A percentile compares a stretch with the other conserved stretches of the same genome.
These are phyloP conservation scores for Pseudocercospora macadamiae DNA, from an alignment of 2,329 filamentous ascomycete genomes.

Conservation along the genomic window DNA sequence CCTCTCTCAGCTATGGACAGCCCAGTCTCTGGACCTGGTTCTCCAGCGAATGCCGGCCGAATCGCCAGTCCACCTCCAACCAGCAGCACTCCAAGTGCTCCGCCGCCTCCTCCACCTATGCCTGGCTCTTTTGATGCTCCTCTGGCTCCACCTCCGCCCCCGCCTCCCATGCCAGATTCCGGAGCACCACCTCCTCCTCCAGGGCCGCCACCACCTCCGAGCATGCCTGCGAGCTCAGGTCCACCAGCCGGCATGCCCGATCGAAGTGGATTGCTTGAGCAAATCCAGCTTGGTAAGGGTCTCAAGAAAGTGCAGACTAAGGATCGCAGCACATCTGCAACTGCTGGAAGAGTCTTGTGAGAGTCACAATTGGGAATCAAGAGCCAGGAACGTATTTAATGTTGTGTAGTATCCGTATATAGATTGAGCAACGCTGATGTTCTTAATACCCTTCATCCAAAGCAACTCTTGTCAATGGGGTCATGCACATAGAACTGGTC, in stretches of 20 bases:
- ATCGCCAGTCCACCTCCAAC: slow-evolving; percentile 50
- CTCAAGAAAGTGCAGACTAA: slow-evolving; percentile 89
- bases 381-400: neutral
- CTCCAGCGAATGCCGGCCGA: slow-evolving; percentile 38
- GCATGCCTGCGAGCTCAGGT: slow-evolving; percentile 20
- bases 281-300: slow-evolving; percentile 78
- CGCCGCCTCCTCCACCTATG: slow-evolving; percentile 49
- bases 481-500: slow-evolving; percentile 14
- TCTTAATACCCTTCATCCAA: neutral
- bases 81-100: slow-evolving; percentile 52
- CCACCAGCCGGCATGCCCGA: slow-evolving; percentile 46
- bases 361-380: neutral
- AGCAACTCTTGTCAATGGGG: neutral
- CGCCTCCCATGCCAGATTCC: slow-evolving; percentile 39
- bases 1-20: slow-evolving; percentile 82
- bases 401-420: slow-evolving; percentile 1
- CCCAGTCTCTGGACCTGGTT: slow-evolving; percentile 41
- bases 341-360: slow-evolving; percentile 72
- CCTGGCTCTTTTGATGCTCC: slow-evolving; percentile 50
- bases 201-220: slow-evolving; percentile 47
- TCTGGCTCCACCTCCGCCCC: slow-evolving; percentile 49
- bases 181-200: slow-evolving; percentile 52
- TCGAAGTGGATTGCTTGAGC: slow-evolving; percentile 68
- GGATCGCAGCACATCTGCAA: slow-evolving; percentile 73
- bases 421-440: slow-evolving; percentile 2